A percentile compares a stretch with the other conserved stretches of the same genome.
These are phyloP conservation scores for Lipomyces anomalus DNA, from an alignment of 805 yeast species.

Conservation along the genomic window DNA sequence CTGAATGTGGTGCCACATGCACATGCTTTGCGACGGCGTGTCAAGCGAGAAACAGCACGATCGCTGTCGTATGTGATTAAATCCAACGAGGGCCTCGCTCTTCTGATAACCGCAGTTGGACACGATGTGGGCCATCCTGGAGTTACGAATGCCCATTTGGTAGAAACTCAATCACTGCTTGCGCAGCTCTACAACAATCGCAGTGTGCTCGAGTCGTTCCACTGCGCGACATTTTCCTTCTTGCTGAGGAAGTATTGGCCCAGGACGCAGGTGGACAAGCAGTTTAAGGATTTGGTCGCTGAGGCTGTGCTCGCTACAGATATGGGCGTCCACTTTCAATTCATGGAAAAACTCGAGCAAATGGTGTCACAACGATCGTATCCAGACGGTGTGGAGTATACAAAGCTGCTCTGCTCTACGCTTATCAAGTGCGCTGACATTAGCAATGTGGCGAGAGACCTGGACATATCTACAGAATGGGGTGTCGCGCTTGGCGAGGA, in stretches of 20 bases:
- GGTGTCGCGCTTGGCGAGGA: slow-evolving; percentile 74
- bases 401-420: slow-evolving; percentile 51
- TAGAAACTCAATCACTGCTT: slow-evolving; percentile 54
- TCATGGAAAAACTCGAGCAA: slow-evolving; percentile 41
- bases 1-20: slow-evolving; percentile 32
- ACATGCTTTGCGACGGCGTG: no score
- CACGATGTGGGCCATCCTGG: slow-evolving; percentile 98
- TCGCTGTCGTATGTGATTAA: slow-evolving; percentile 18
- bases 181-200: slow-evolving; percentile 55
- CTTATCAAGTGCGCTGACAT: slow-evolving; percentile 93
- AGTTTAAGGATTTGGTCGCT: slow-evolving; percentile 28
- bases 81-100: slow-evolving; percentile 48
- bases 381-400: background rate
- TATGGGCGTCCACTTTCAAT: slow-evolving; percentile 82
- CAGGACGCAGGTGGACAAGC: slow-evolving; percentile 18
- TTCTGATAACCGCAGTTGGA: slow-evolving; percentile 79
- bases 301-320: slow-evolving; percentile 73
- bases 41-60: background rate
- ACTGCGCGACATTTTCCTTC: slow-evolving; percentile 56
- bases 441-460: slow-evolving; percentile 82
- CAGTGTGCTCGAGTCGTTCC: slow-evolving; percentile 79
- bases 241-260: slow-evolving; percentile 49
- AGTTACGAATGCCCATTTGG: slow-evolving; percentile 71
- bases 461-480: slow-evolving; percentile 76
- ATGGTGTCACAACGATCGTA: background rate